Evolutionary conservation across 2,329 filamentous ascomycete genomes (phyloP), one percentile per base, ranked within the genome.

Genomic region (Phialemoniopsis sp.): DNA sequence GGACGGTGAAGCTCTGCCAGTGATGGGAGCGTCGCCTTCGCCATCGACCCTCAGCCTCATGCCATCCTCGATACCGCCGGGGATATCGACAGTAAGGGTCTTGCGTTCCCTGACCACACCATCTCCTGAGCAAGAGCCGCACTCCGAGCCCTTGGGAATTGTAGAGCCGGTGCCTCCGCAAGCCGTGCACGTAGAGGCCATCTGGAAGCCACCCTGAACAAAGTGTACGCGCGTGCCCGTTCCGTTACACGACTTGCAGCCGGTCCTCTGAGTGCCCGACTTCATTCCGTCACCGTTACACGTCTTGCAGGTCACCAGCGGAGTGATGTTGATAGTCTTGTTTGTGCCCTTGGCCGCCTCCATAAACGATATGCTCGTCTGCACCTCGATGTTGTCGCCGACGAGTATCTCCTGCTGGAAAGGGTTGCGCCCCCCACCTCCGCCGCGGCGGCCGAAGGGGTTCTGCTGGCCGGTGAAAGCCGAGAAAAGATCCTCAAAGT

Each of bases 371-470:
- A 98, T 91, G 59, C 80, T 93, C 36, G 88, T 82, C 63, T 95
- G 89, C 17, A 96, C 86, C 61, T 97, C 91, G 54, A 98, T 95
- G 59, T 95, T 89, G 47, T 97, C 89, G 44, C 93, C 93, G n/a
- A 95, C 85, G 50, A 95, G 59, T 15, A 94, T 80, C 59, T 95
- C 85, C 53, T 89, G 69, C 50, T 72, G 79, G 57, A 93, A 93
- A 10, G 86, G 84, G 39, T 76, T 81, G 29, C 77, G 72, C 17
- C 64, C 59, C 42, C 60, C 73, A 50, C 51, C 74, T 33, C 49
- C 66, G 38, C 76, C 66, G 40, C 73, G 63, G 19, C 67, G 64
- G 29, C 80, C 76, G 48, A 84, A 80, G 5, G 77, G 62, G 7
- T 64, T 60, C 32, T 68, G 64, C 46, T 71, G 63, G 17, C 73